Evolutionary conservation across 768 basidiomycete genomes (phyloP), one percentile per base, ranked within the genome.

Genomic region (Clitopilus passeckerianus): DNA sequence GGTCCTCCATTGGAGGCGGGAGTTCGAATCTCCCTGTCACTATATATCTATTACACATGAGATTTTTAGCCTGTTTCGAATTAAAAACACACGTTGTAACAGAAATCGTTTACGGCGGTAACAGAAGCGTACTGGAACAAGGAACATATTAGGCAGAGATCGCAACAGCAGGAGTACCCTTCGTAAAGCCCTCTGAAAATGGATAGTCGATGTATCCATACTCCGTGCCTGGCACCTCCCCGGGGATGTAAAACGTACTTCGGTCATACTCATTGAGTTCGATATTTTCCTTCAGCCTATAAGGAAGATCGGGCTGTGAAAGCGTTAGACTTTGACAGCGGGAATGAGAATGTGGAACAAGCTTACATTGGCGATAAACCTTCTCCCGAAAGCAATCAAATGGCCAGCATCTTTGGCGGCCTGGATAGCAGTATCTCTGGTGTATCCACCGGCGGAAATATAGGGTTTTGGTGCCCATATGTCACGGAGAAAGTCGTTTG

Each of bases 391-490:
- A 0, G 71, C 66, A 22, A 74, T 63, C 0, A 74, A 54, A 14
- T 67, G 66, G 2, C 70, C 71, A 22, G 62, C 23, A 30, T 68
- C 64, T 44, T 80, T 75, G 1, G 76, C 80, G 0, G 62, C 63
- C 22, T 67, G 62, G 2, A 80, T 56, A 0, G 80, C 83, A 0
- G 64, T 65, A 43, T 80, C 72, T 3, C 76, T 70, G 1, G 72
- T 74, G 62, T 81, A 77, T 1, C 77, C 80, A 22, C 81, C 81
- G 3, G 78, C 76, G 12, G 70, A 71, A 56, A 85, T 76, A 54
- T 77, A 70, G 0, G 68, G 66, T 9, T 72, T 66, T 0, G 74
- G 72, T 6, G 71, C 69, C 83, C 83, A 84, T 6, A 82, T 76
- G 1, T 71, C 60, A 14, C 79, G 72, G 27, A 83, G 53, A 60